Evolutionary conservation across 176 grass and related monocot species (phyloP).

Genomic region (Lolium rigidum): DNA sequence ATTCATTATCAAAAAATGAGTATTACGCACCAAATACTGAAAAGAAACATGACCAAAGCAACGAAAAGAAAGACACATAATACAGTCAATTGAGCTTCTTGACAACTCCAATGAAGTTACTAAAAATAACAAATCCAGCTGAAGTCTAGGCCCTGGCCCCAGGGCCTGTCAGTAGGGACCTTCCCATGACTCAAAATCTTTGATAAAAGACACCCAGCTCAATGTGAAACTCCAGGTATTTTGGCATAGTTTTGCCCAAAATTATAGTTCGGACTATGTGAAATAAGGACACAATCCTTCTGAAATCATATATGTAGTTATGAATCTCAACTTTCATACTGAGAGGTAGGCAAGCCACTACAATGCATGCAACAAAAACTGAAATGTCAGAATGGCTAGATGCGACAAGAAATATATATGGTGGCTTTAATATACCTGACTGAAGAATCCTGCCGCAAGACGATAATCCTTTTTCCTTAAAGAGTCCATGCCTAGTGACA

Average conservation of each 20-base stretch:
- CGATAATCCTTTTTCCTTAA: constrained; percentile 31
- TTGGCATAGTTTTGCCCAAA: not conserved
- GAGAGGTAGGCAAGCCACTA: not conserved
- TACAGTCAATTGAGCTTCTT: too few species aligned
- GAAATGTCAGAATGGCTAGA: constrained; percentile 8
- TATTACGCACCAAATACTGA: too few species aligned
- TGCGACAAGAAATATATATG: not conserved
- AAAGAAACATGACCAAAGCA: too few species aligned
- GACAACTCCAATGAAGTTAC: not conserved
- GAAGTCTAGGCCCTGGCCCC: not conserved
- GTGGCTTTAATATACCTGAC: constrained; percentile 28
- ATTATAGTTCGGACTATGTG: not conserved
- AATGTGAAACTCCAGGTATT: not conserved
- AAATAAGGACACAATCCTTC: not conserved
- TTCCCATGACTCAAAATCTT: not conserved
- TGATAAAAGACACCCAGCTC: not conserved
- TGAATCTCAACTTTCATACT: not conserved
- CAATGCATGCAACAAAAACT: not conserved
- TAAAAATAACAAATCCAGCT: constrained; percentile 16
- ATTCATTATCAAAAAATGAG: too few species aligned
- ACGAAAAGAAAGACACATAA: too few species aligned
- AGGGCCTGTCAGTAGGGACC: not conserved
- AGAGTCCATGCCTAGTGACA: constrained; percentile 28
- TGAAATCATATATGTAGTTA: not conserved
- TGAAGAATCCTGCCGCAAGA: constrained; percentile 35